Evolutionary conservation across 2,329 filamentous ascomycete species (phyloP).

Genomic region (Calonectria ilicicola): DNA sequence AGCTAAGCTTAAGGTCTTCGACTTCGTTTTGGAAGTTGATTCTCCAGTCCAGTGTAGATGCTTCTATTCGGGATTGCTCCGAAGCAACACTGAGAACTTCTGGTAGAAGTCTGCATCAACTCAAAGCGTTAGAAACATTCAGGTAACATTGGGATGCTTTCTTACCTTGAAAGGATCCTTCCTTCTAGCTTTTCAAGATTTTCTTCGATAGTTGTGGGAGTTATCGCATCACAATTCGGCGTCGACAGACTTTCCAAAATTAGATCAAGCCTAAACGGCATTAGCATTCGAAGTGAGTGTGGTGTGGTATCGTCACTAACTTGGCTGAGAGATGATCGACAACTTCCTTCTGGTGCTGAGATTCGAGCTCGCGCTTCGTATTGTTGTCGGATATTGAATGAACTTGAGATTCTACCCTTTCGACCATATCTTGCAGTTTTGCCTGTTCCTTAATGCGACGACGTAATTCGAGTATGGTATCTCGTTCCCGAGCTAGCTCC

Average conservation of each 20-base stretch:
- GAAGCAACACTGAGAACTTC: slow-evolving; percentile 27
- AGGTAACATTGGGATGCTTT: neutral
- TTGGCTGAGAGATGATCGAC: slow-evolving; percentile 30
- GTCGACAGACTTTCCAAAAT: slow-evolving; percentile 23
- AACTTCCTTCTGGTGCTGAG: slow-evolving; percentile 3
- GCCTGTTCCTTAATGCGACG: slow-evolving; percentile 28
- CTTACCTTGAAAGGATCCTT: slow-evolving; percentile 34
- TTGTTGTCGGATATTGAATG: slow-evolving; percentile 29
- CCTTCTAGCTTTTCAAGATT: slow-evolving; percentile 26
- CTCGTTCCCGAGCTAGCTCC: slow-evolving; percentile 22
- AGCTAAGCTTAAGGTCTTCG: neutral
- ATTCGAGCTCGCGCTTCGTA: slow-evolving; percentile 7
- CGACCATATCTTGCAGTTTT: slow-evolving; percentile 20
- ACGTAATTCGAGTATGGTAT: slow-evolving; percentile 19
- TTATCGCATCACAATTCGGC: neutral
- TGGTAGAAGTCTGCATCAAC: slow-evolving; percentile 25
- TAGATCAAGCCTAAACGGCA: slow-evolving; percentile 25
- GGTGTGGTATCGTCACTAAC: slow-evolving; percentile 18
- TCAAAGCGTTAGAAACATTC: neutral
- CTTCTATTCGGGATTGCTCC: slow-evolving; percentile 19
- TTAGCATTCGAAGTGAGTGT: slow-evolving; percentile 6
- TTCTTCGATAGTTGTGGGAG: slow-evolving; percentile 6
- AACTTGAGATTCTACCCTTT: slow-evolving; percentile 32
- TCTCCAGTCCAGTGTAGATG: slow-evolving; percentile 20
- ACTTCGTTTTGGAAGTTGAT: slow-evolving; percentile 9